phyloP scores from a whole-genome alignment of 75 land plant genomes.

The Cryptomeria japonica region DNA sequence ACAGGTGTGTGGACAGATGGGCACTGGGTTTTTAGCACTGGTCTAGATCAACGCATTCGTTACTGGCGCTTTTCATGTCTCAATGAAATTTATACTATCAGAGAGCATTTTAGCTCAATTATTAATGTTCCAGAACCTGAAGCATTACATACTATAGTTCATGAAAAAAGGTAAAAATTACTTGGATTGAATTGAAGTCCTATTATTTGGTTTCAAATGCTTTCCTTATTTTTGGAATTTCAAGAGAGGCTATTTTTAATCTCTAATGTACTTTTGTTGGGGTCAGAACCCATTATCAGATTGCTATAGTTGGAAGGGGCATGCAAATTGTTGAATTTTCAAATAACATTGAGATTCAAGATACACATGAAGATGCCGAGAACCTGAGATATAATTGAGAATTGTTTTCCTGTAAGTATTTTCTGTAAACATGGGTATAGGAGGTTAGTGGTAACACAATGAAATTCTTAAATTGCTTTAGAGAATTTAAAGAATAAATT shows the following conservation, averaged over 20 bases:
- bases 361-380: neutral
- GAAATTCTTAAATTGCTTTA: neutral
- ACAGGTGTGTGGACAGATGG: slow-evolving; percentile 98
- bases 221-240: neutral
- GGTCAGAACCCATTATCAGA: slow-evolving; percentile 65
- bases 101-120: slow-evolving; percentile 53
- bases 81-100: slow-evolving; percentile 24
- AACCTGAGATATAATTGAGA: neutral
- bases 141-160: slow-evolving; percentile 58
- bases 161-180: neutral
- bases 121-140: slow-evolving; percentile 94
- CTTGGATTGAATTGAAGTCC: slow-evolving; percentile 2
- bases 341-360: neutral
- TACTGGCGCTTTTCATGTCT: slow-evolving; percentile 53
- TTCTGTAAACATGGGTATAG: neutral
- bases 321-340: slow-evolving; percentile 80
- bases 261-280: slow-evolving; percentile 5
- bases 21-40: slow-evolving; percentile 80
- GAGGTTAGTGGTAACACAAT: neutral
- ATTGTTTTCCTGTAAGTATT: neutral
- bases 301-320: slow-evolving; percentile 93
- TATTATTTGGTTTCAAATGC: neutral
- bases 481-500: neutral
- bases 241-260: slow-evolving; percentile 5
- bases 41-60: slow-evolving; percentile 90